Base-by-base conservation (phyloP, 352 stramenopile species). In the Plasmopara viticola region DNA sequence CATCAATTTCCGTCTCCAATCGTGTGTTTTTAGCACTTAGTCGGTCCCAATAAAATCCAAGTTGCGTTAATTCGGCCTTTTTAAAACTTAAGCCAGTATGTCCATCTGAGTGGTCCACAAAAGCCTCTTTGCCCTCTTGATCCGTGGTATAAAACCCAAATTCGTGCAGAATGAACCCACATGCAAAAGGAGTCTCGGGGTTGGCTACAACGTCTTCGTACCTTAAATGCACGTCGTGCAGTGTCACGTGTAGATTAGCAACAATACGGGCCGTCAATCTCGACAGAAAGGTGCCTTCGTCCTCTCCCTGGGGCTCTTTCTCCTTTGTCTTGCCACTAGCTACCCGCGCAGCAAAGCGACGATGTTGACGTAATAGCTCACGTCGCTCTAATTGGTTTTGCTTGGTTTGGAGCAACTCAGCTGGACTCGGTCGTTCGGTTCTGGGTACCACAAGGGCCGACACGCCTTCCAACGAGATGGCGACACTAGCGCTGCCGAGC, bases 201-300 rank as follows among this genome's bases (percentile, higher is more conserved):
- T 88, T 87, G 28, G 82, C 86, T 34, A 77, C 48, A 1, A 50
- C 68, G 57, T 94, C 83, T 52, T 94, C 80, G 41, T 91, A 94
- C 4, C 83, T 64, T 14, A 94, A 54, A 48, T 94, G 83, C 33
- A 94, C 58, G 49, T 87, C 64, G 4, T 60, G 53, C 37, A 94
- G 62, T 35, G 78, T 91, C 46, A 94, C 77, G 58, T 88, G 72
- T 10, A 94, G 47, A 39, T 94, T 91, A 59, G 86, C 78, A 30
- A 90, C 70, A 39, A 94, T 94, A 12, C 79, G 70, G 38, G 68
- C 67, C 25, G 80, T 87, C 6, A 94, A 59, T 28, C 83, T 75
- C 33, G 78, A 88, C 14, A 91, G 62, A 44, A 94, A 94, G 8
- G 78, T 90, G 41, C 77, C 72, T 54, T 94, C 83, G 49, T 91